Evolutionary conservation across 805 yeast species (phyloP), one percentile per base, ranked within the genome.

Genomic region (Kluyveromyces nonfermentans): DNA sequence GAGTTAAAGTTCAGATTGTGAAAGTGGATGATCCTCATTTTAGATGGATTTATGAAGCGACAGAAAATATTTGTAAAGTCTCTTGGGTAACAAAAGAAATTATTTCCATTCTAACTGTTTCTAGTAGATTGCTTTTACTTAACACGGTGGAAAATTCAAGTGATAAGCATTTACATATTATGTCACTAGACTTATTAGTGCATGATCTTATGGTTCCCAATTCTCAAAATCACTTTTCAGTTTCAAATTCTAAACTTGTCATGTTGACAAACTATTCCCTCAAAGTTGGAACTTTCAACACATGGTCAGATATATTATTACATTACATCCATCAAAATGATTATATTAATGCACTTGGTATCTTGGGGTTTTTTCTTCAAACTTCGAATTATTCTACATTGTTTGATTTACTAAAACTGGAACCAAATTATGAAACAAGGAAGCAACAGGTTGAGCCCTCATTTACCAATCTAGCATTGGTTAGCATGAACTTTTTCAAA

Each of bases 291-390:
- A 51, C 46, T 18, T 53, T 56, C 39, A 41, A 52, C 25, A 50
- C 63, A 4, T 63, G 68, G 68, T 55, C 65, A 7, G 59, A 59
- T 36, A 49, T 60, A 1, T 51, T 52, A 10, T 43, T 63, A 17
- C 53, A 49, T 21, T 50, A 51, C 7, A 61, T 63, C 8, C 64
- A 61, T 40, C 44, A 39, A 14, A 63, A 62, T 12, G 52, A 55
- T 31, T 61, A 57, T 35, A 40, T 56, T 6, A 52, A 50, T 7
- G 64, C 65, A n/a, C 39, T 63, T 21, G 46, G 48, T 12, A 47
- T 52, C 38, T 39, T 61, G 7, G 47, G 49, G 8, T 44, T 47
- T 20, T 53, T 56, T 42, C 37, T 60, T 9, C 42, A 57, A 7
- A 44, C 54, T 14, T 31, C 45, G 7, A n/a, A 10, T 9, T 30